Conservation (phyloP, 176 grass and related monocot genomes). For the Cymbopogon citratus region DNA sequence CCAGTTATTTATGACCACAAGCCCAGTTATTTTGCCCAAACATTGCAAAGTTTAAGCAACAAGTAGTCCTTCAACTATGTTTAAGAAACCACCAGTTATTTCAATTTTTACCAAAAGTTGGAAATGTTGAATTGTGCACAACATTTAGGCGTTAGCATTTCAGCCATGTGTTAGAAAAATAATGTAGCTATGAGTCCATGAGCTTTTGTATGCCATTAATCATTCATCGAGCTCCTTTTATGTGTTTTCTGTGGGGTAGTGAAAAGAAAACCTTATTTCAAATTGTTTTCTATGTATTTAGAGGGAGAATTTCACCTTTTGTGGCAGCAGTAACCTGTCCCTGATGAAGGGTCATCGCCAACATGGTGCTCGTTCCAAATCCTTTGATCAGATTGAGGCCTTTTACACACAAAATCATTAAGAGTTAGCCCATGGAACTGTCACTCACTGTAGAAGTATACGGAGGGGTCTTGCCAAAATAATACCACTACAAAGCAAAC, state of each 20-base stretch:
- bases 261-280: neutral
- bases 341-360: constrained; percentile 34
- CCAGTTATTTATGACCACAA: too few species aligned
- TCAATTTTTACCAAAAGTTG: neutral
- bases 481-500: neutral
- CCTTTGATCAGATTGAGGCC: constrained; percentile 41
- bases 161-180: neutral
- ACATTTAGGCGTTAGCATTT: neutral
- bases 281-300: neutral
- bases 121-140: neutral
- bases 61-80: neutral
- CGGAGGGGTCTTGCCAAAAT: neutral
- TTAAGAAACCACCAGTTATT: neutral
- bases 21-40: neutral
- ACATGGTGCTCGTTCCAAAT: constrained; percentile 24
- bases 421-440: too few species aligned
- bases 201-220: neutral
- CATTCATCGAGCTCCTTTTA: neutral
- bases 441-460: neutral
- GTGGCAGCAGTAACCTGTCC: constrained; percentile 36
- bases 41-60: neutral
- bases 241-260: neutral
- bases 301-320: constrained; percentile 47
- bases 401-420: neutral
- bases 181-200: neutral